Percentiles rank a stretch among this genome's conserved stretches.
Evolutionary conservation across 371 early-diverging fungal genomes (phyloP).

Genomic region (Umbelopsis sp.): DNA sequence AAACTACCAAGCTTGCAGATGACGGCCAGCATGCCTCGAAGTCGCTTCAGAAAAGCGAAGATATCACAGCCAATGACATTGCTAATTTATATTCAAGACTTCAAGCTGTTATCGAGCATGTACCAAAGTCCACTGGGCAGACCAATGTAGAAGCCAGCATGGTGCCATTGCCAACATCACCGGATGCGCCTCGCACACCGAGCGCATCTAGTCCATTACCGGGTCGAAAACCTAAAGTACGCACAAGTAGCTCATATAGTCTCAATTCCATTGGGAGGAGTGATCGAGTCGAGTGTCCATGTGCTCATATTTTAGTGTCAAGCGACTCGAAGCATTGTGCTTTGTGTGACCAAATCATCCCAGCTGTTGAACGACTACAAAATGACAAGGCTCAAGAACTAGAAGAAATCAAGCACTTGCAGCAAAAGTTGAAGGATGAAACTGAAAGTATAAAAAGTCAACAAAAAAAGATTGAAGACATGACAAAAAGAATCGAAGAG

Average conservation of each 20-base stretch:
- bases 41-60: slow-evolving; percentile 20
- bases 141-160: slow-evolving; percentile 42
- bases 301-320: slow-evolving; percentile 39
- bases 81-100: slow-evolving; percentile 59
- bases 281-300: slow-evolving; percentile 41
- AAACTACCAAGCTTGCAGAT: not conserved
- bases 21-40: not conserved
- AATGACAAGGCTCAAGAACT: slow-evolving; percentile 48
- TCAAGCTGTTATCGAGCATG: slow-evolving; percentile 58
- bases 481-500: slow-evolving; percentile 47
- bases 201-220: slow-evolving; percentile 43
- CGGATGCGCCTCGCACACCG: slow-evolving; percentile 38
- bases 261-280: not conserved
- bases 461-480: slow-evolving; percentile 38
- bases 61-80: slow-evolving; percentile 56
- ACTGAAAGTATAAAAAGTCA: slow-evolving; percentile 30
- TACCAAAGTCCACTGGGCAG: slow-evolving; percentile 28
- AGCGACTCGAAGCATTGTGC: slow-evolving; percentile 44
- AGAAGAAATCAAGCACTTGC: slow-evolving; percentile 47
- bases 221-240: slow-evolving; percentile 18
- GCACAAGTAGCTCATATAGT: slow-evolving; percentile 15
- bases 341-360: slow-evolving; percentile 61
- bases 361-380: slow-evolving; percentile 52
- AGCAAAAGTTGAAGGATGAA: slow-evolving; percentile 47
- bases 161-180: slow-evolving; percentile 49